These are phyloP conservation scores for Gigaspora rosea DNA, from an alignment of 192 early-diverging fungal species.

Conservation along the genomic window DNA sequence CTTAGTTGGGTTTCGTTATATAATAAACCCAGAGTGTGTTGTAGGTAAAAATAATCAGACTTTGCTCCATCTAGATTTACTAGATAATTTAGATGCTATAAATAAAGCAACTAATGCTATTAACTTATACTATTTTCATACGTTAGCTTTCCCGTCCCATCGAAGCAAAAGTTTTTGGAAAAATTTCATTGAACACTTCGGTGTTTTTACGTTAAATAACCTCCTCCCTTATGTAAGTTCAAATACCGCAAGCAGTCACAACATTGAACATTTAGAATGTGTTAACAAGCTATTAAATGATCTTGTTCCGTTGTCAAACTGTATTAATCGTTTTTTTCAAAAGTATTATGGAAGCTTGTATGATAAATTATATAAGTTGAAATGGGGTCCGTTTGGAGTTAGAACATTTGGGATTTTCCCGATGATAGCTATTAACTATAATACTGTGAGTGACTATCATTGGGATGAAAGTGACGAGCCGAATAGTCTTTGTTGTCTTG, in stretches of 20 bases:
- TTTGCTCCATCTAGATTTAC: too few species aligned
- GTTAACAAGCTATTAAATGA: too few species aligned
- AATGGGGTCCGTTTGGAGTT: not conserved
- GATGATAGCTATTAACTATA: slow-evolving; percentile 24
- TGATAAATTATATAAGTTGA: not conserved
- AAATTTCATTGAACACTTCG: slow-evolving; percentile 15
- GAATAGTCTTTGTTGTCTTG: slow-evolving; percentile 17
- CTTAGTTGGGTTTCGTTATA: too few species aligned
- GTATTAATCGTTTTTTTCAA: slow-evolving; percentile 8
- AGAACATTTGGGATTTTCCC: slow-evolving; percentile 13
- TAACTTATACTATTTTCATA: slow-evolving; percentile 18
- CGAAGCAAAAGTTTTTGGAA: slow-evolving; percentile 12
- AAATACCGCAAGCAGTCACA: slow-evolving; percentile 7
- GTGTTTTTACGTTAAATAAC: not conserved
- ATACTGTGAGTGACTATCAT: slow-evolving; percentile 20
- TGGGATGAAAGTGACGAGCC: slow-evolving; percentile 4
- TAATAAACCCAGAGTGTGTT: too few species aligned
- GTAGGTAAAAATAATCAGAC: too few species aligned
- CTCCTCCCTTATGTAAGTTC: not conserved
- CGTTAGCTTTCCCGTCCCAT: not conserved
- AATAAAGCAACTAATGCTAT: not conserved
- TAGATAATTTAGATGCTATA: too few species aligned
- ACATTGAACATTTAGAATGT: not conserved
- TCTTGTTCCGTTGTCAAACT: too few species aligned
- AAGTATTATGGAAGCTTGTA: slow-evolving; percentile 18